Base-by-base conservation (phyloP, 2,329 filamentous ascomycete species). In the Karstenula rhodostoma region DNA sequence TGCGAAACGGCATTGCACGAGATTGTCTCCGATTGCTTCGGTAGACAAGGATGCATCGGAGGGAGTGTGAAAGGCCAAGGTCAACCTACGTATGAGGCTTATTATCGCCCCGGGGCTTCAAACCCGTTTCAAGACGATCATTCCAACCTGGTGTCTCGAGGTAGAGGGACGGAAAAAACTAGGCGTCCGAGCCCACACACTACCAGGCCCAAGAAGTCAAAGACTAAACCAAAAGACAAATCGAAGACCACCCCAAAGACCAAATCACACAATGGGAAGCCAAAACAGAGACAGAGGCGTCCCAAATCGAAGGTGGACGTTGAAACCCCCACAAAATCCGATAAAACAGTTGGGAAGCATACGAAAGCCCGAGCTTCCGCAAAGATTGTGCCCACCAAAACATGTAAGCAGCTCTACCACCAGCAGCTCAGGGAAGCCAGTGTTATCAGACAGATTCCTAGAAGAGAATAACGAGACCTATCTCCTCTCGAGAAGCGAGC, bases 381-480 rank as follows among this genome's bases (percentile, higher is more conserved):
- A 9, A 5, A 9, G 4, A 25, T 27, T 8, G 22, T 15, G 17
- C 37, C 13, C 9, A 54, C 37, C 4, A 54, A 54, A n/a, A 54
- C 22, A 15, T 54, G 51, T 23, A 54, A 54, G 23, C 51, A 29
- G 29, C 37, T 44, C 7, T 44, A 54, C 37, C 17, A 9, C 44
- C 17, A 17, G 22, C 6, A 43, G 15, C 51, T 44, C 42, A 46
- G 13, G 12, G 32, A 51, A 46, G 37, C 37, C 17, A 44, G 17
- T 43, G 2, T 9, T 43, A 17, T 8, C 12, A 23, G 23, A 15
- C 27, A 29, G 13, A 44, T 9, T n/a, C 22, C 17, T 10, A 22
- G 2, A 46, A 43, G 13, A 44, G 23, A 15, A 15, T 43, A 8
- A 46, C 15, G 51, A 3, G 37, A 32, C 17, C 12, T 10, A 5